Evolutionary conservation across 345 rosid species (phyloP).

Genomic region (Eucalyptus marginata): DNA sequence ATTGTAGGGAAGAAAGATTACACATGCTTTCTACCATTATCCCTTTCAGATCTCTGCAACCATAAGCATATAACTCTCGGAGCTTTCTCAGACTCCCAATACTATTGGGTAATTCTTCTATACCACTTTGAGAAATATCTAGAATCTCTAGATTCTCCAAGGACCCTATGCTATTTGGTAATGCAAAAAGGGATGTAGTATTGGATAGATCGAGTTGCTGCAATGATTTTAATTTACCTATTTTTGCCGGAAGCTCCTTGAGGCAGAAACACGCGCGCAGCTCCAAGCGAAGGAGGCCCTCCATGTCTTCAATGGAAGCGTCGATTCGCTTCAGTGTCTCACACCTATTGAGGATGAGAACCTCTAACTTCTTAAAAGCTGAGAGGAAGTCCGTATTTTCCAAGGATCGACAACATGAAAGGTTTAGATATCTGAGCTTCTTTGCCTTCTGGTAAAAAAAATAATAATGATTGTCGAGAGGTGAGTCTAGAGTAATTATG

Average conservation of each 20-base stretch:
- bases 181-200: too few species aligned
- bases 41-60: too few species aligned
- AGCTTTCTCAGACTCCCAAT: not conserved
- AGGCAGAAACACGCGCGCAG: rapidly evolving
- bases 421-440: not conserved
- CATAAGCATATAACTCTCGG: rapidly evolving
- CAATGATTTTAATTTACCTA: too few species aligned
- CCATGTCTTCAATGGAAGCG: not conserved
- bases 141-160: not conserved
- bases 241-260: not conserved
- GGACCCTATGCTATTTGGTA: not conserved
- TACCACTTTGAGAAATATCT: rapidly evolving
- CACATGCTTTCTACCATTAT: too few species aligned
- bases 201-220: too few species aligned
- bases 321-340: rapidly evolving
- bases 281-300: not conserved
- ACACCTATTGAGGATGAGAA: not conserved
- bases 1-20: not conserved
- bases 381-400: not conserved
- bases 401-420: rapidly evolving
- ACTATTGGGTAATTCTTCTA: not conserved
- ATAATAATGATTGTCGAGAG: not conserved
- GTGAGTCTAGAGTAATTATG: not conserved
- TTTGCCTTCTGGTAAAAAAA: not conserved
- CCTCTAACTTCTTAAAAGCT: not conserved